Base-by-base conservation (phyloP, 2,329 filamentous ascomycete genomes). In the Xylogone sp. region DNA sequence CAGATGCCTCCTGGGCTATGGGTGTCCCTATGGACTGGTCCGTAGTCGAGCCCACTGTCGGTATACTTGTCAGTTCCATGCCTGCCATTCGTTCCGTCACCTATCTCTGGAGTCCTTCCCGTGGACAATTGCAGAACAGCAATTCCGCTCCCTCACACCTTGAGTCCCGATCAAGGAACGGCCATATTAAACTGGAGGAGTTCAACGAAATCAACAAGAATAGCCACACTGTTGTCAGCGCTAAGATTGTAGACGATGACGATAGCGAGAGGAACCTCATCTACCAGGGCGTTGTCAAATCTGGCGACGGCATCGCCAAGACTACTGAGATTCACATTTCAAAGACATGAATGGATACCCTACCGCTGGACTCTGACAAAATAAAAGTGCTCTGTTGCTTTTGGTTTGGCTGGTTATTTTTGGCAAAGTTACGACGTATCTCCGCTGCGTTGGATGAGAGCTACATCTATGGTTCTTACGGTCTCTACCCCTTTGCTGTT, bases 21-120 rank as follows among this genome's bases (percentile, higher is more conserved):
- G 58, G 67, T 31, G 63, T 63, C 24, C 68, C 74, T 44, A 74
- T 75, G 68, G 73, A 74, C 56, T 73, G 71, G 71, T 71, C 69
- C 8, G 63, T 70, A 7, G 71, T 72, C 50, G 71, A 73, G 50
- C 67, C 68, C 53, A 72, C 72, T 54, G 57, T 71, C 42, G 70
- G 66, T 21, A 72, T 73, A 49, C 61, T 73, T 16, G 69, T 69
- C 34, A 66, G 69, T 29, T 73, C 69, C 4, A 69, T 72, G 18
- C 70, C 70, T 18, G 34, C 34, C n/a, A 39, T 39, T 39, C 34
- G 34, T 16, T 39, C 34, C 13, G 34, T 39, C 10, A 39, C 34
- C 34, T 39, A 39, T 39, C 34, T 39, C n/a, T 39, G 34, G 34
- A 16, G 13, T 16, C 5, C 10, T 18, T 4, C 10, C n/a, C 34